Base-by-base conservation (phyloP, 495 filamentous ascomycete genomes). In the Annulohypoxylon bovei region DNA sequence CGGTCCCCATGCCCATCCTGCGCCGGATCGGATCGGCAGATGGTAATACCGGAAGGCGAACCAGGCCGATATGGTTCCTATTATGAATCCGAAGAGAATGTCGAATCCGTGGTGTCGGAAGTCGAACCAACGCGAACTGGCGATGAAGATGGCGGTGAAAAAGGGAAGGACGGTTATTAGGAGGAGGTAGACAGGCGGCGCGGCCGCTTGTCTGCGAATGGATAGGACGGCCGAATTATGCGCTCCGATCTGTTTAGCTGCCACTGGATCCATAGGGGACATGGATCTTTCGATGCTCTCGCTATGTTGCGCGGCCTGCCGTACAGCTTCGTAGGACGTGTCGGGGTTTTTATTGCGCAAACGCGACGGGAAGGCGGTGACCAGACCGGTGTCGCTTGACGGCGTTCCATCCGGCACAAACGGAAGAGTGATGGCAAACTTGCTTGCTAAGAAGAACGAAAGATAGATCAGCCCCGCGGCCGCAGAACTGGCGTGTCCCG, bases 41-140 rank as follows among this genome's bases (percentile, higher is more conserved):
- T 93, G 89, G 65, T 88, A 88, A 63, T 81, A 87, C 18, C 81
- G 76, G 77, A 88, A 88, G 22, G 83, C 71, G 67, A 85, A 87
- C 59, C 83, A 77, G 9, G 86, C 78, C 4, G 66, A 66, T 37
- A 84, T 70, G 22, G 78, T 72, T 6, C 92, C 92, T 47, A 94
- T 87, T 1, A 91, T 73, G 20, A 86, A 90, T 6, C 93, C 93
- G 25, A 90, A 92, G 22, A 97, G 83, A 44, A 96, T 93, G 65
- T 97, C 93, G 79, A 97, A 96, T 11, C 90, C 92, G 79, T 96
- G 93, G 71, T 97, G 93, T 7, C 93, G 86, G 73, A 91, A 93
- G 75, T 97, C 93, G 84, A 93, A 89, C 78, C 85, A 89, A 18
- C 88, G 82, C n/a, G 86, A 88, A 44, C 85, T 82, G 22, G 87